These are phyloP conservation scores for Linnemannia zychae DNA, from an alignment of 192 early-diverging fungal genomes.

Conservation along the genomic window DNA sequence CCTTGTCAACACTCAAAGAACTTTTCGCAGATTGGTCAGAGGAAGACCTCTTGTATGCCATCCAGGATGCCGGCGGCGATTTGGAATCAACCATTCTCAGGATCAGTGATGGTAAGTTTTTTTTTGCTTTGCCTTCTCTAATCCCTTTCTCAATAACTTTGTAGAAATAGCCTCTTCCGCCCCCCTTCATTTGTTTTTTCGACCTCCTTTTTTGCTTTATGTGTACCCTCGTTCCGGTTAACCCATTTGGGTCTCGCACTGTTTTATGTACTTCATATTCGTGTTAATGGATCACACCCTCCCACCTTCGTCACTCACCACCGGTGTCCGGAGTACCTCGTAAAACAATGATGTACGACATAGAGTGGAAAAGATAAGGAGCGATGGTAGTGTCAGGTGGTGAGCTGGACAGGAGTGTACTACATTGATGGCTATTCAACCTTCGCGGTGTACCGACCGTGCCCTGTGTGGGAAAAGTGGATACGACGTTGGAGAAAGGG, in stretches of 20 bases:
- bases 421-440: background rate
- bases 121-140: background rate
- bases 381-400: background rate
- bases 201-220: background rate
- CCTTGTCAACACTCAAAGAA: conserved; percentile 72
- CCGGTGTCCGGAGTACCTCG: background rate
- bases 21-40: conserved; percentile 87
- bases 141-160: background rate
- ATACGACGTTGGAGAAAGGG: background rate
- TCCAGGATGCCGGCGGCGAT: conserved; percentile 90
- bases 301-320: background rate
- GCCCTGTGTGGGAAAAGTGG: background rate
- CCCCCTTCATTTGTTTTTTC: background rate
- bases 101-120: conserved; percentile 79
- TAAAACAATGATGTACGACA: background rate
- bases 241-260: background rate
- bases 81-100: conserved; percentile 80
- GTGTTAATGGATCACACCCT: background rate
- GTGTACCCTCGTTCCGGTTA: background rate
- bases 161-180: background rate
- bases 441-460: background rate
- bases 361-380: background rate
- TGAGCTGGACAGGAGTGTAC: background rate
- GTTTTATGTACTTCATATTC: background rate
- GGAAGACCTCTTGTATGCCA: conserved; percentile 82